A percentile compares a stretch with the other conserved stretches of the same genome.
Evolutionary conservation across 2,329 filamentous ascomycete species (phyloP).

Genomic region (Laburnicola sp.): DNA sequence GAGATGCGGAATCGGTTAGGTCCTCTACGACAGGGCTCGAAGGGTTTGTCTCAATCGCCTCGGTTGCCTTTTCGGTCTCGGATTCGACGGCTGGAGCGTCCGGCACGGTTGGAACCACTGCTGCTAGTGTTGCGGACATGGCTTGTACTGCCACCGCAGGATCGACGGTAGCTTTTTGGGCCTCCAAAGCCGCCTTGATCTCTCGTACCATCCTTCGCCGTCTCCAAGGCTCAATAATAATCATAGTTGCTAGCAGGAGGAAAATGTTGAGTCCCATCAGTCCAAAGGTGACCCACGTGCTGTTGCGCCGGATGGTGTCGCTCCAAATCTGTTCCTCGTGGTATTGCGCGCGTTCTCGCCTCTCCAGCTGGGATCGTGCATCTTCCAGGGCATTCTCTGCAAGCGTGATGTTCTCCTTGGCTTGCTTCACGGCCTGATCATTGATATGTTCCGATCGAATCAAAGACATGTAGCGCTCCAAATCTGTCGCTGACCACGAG

Average conservation of each 20-base stretch:
- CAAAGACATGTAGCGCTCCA: slow-evolving; percentile 91
- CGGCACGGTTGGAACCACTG: too few relatives aligned
- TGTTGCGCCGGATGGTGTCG: slow-evolving; percentile 93
- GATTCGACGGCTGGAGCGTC: slow-evolving; percentile 21
- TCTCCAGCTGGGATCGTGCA: slow-evolving; percentile 72
- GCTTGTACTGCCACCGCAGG: slow-evolving; percentile 7
- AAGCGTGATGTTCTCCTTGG: slow-evolving; percentile 70
- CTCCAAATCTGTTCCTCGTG: slow-evolving; percentile 99
- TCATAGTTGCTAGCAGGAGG: slow-evolving; percentile 81
- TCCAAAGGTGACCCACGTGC: slow-evolving; percentile 97
- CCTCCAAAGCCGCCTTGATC: slow-evolving; percentile 52
- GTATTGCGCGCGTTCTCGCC: slow-evolving; percentile 85
- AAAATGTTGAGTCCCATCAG: slow-evolving; percentile 96
- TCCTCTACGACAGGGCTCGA: not conserved
- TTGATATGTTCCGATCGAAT: slow-evolving; percentile 93
- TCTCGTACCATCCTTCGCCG: slow-evolving; percentile 78
- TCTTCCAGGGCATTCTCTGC: slow-evolving; percentile 82
- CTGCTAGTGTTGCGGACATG: slow-evolving; percentile 6
- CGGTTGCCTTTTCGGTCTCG: slow-evolving; percentile 24
- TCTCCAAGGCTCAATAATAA: slow-evolving; percentile 92
- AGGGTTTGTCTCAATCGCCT: slow-evolving; percentile 13
- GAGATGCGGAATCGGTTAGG: not conserved
- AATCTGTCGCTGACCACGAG: slow-evolving; percentile 80
- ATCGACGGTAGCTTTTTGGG: slow-evolving; percentile 30
- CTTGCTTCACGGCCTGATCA: slow-evolving; percentile 76